phyloP scores from a whole-genome alignment of 768 basidiomycete species.

The Boletus tylopilopsis region DNA sequence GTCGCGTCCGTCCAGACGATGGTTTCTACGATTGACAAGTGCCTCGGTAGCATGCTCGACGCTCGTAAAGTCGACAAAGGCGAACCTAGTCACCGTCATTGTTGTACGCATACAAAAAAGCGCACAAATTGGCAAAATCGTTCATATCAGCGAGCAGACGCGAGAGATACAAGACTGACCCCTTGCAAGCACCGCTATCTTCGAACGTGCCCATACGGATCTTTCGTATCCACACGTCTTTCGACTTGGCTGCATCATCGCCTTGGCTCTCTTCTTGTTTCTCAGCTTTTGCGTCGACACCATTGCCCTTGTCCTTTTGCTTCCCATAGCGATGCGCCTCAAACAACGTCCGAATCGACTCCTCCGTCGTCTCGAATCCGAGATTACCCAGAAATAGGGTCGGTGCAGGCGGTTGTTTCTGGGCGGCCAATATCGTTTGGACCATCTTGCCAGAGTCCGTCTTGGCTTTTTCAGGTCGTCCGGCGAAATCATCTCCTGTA shows the following conservation, averaged over 20 bases:
- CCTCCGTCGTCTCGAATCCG: conserved; percentile 84
- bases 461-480: conserved; percentile 51
- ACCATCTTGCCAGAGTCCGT: conserved; percentile 56
- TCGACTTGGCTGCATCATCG: background rate
- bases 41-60: conserved; percentile 77
- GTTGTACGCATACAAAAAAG: background rate
- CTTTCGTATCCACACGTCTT: conserved; percentile 65
- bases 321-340: conserved; percentile 50
- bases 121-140: background rate
- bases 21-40: conserved; percentile 81
- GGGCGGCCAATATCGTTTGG: conserved; percentile 69
- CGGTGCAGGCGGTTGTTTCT: conserved; percentile 80
- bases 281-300: conserved; percentile 29
- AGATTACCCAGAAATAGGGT: conserved; percentile 94
- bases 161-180: conserved; percentile 51
- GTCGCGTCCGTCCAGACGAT: conserved; percentile 76
- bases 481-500: conserved; percentile 70
- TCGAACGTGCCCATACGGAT: conserved; percentile 95
- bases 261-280: background rate
- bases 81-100: conserved; percentile 57
- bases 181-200: conserved; percentile 93
- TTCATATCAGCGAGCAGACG: background rate
- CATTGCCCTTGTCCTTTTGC: conserved; percentile 32
- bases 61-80: conserved; percentile 87
- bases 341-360: conserved; percentile 67